Percentiles rank a stretch among this genome's conserved stretches.
phyloP scores from a whole-genome alignment of 2,329 filamentous ascomycete species.

The Pseudogymnoascus sp. region DNA sequence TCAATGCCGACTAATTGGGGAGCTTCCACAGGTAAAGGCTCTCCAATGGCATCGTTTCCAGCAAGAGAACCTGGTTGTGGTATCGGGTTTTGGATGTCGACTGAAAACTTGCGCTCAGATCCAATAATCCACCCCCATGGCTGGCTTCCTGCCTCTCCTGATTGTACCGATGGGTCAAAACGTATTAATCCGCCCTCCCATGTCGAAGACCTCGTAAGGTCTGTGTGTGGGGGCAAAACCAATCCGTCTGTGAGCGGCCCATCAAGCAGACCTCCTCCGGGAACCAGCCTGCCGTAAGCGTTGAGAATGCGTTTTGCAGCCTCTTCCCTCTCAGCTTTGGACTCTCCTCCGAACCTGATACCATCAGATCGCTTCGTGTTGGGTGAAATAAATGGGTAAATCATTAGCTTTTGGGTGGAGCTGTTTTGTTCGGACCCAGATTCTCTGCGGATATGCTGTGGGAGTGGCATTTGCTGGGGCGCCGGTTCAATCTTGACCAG shows the following conservation, averaged over 20 bases:
- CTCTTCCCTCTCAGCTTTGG: constrained; percentile 74
- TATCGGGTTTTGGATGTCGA: constrained; percentile 72
- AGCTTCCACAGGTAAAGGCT: constrained; percentile 45
- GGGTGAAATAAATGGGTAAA: constrained; percentile 68
- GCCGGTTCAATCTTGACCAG: constrained; percentile 83
- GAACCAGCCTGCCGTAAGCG: constrained; percentile 56
- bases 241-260: constrained; percentile 88
- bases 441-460: constrained; percentile 23
- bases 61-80: constrained; percentile 53
- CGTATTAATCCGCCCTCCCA: constrained; percentile 82
- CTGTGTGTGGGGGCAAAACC: constrained; percentile 56
- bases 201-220: constrained; percentile 40
- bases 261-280: constrained; percentile 58
- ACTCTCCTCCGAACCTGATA: constrained; percentile 81
- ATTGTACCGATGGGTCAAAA: constrained; percentile 56
- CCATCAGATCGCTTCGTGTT: constrained; percentile 53
- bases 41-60: constrained; percentile 41
- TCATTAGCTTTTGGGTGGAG: constrained; percentile 52
- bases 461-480: constrained; percentile 56
- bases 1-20: constrained; percentile 78
- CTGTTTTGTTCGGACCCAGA: constrained; percentile 50
- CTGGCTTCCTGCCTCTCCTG: constrained; percentile 40
- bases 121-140: constrained; percentile 65
- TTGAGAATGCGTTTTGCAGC: constrained; percentile 63
- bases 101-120: constrained; percentile 62